Evolutionary conservation across 371 early-diverging fungal genomes (phyloP), one percentile per base, ranked within the genome.

Genomic region (Mucor indicus): DNA sequence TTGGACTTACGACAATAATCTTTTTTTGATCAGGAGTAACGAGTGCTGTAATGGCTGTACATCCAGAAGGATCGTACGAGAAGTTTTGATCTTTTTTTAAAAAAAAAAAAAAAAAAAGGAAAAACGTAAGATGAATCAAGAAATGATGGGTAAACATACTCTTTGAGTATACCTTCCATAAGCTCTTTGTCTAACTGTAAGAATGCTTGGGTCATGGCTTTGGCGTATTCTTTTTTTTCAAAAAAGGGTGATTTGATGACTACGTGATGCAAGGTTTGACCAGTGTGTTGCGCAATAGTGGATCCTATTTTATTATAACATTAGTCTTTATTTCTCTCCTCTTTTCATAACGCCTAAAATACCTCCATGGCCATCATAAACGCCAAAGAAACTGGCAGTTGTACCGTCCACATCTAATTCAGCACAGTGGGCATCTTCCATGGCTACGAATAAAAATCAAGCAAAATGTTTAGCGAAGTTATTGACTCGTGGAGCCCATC

Each of bases 381-480:
- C 97, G 17, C 89, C 95, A 80, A 95, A 98, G 72, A 95, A 96
- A 22, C 89, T 80, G 13, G 69, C 64, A 25, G 69, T 75, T 13
- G 73, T 72, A 22, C 68, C 63, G 11, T 72, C 69, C 16, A 96
- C 57, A 48, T 83, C 80, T 27, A 94, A 75, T 45, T 91, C 46
- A 25, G 94, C 90, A 10, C 94, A 88, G 72, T 98, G 98, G 10
- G 95, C 96, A 72, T 98, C 98, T 72, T 97, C 98, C 98, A 97
- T 97, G 46, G 87, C 93, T 93, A 22, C 2, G 13, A 35, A 42
- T n/a, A n/a, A n/a, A n/a, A n/a, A n/a, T n/a, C n/a, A n/a, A n/a
- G n/a, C n/a, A n/a, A n/a, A n/a, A n/a, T n/a, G n/a, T n/a, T n/a
- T n/a, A n/a, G n/a, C n/a, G n/a, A n/a, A n/a, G n/a, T n/a, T n/a